Conservation (phyloP, 169 alveolate genomes). For the Cryptosporidium ubiquitum region DNA sequence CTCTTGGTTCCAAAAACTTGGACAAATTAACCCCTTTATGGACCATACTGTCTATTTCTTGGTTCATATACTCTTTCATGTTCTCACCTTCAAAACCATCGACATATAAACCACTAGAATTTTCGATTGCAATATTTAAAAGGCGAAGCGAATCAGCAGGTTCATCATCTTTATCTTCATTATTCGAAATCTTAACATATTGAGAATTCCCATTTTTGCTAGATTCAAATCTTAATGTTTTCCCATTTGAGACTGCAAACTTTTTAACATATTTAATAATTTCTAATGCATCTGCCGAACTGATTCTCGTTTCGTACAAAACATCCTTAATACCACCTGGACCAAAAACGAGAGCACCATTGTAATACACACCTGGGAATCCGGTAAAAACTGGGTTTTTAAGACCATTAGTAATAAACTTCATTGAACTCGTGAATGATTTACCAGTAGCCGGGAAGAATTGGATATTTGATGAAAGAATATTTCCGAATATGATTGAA, state of each 20-base stretch:
- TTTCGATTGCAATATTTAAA: slow-evolving; percentile 33
- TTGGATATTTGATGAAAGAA: slow-evolving; percentile 5
- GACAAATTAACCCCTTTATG: slow-evolving; percentile 52
- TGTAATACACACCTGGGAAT: slow-evolving; percentile 58
- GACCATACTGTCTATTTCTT: slow-evolving; percentile 29
- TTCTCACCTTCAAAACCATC: slow-evolving; percentile 30
- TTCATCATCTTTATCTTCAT: background rate
- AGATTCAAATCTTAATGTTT: slow-evolving; percentile 21
- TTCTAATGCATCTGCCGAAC: slow-evolving; percentile 1
- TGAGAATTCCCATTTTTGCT: slow-evolving; percentile 6
- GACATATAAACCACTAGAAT: background rate
- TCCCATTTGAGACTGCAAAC: slow-evolving; percentile 17
- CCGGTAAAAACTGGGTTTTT: background rate
- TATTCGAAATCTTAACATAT: slow-evolving; percentile 3
- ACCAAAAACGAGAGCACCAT: slow-evolving; percentile 63
- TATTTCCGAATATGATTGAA: background rate
- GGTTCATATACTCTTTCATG: slow-evolving; percentile 8
- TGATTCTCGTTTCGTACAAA: slow-evolving; percentile 19
- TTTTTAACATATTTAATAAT: slow-evolving; percentile 9
- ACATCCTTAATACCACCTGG: slow-evolving; percentile 48
- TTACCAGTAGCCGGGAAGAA: slow-evolving; percentile 49
- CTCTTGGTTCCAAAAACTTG: slow-evolving; percentile 31
- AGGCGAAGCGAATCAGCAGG: background rate
- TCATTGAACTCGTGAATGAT: slow-evolving; percentile 32
- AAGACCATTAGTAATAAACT: slow-evolving; percentile 7